These are phyloP conservation scores for Cokeromyces recurvatus DNA, from an alignment of 371 early-diverging fungal species.

Conservation along the genomic window DNA sequence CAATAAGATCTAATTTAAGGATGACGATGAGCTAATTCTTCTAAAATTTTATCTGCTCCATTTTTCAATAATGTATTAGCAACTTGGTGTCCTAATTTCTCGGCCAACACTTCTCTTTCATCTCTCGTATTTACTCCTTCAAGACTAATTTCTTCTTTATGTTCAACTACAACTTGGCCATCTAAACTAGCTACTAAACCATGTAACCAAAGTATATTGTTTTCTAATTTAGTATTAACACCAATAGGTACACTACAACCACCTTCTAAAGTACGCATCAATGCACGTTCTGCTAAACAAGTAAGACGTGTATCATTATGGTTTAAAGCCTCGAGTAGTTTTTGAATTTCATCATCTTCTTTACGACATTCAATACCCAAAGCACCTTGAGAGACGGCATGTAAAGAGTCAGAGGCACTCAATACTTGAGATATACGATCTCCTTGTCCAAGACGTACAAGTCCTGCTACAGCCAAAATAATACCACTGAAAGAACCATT, in stretches of 20 bases:
- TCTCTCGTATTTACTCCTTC: constrained; percentile 10
- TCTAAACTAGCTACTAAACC: constrained; percentile 72
- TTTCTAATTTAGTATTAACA: constrained; percentile 62
- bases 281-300: constrained; percentile 82
- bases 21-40: constrained; percentile 27
- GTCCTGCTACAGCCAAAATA: constrained; percentile 88
- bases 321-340: constrained; percentile 56
- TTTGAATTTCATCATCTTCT: constrained; percentile 52
- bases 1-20: no score
- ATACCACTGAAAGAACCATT: constrained; percentile 75
- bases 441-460: constrained; percentile 65
- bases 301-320: constrained; percentile 64
- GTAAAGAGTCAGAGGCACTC: constrained; percentile 58
- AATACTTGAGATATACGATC: constrained; percentile 72
- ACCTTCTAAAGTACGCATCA: constrained; percentile 90
- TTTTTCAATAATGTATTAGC: constrained; percentile 22
- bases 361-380: constrained; percentile 83
- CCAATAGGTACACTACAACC: constrained; percentile 97
- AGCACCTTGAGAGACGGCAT: constrained; percentile 96
- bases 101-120: constrained; percentile 22
- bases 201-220: constrained; percentile 41
- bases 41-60: constrained; percentile 36
- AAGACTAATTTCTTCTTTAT: constrained; percentile 35
- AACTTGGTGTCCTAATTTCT: constrained; percentile 21
- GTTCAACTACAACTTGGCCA: constrained; percentile 53